Percentiles rank a stretch among this genome's conserved stretches.
phyloP scores from a whole-genome alignment of 495 filamentous ascomycete genomes.

The Penicillium alfredii region DNA sequence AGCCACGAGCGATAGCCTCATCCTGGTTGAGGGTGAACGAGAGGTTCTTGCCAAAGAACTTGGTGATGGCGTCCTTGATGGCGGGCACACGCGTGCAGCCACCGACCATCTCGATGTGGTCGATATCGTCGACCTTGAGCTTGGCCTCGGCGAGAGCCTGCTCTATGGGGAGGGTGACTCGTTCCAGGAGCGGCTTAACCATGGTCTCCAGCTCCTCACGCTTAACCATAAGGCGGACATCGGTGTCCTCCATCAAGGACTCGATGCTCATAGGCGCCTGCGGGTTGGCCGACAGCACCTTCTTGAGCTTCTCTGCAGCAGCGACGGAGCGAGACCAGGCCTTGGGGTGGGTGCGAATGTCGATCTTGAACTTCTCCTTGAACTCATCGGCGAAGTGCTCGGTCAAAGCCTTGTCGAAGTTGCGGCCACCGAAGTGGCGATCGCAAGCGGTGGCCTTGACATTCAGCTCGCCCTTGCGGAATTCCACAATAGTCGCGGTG shows the following conservation, averaged over 20 bases:
- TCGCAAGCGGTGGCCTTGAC: conserved; percentile 93
- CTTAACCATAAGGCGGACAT: conserved; percentile 84
- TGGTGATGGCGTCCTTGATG: conserved; percentile 82
- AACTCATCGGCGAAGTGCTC: conserved; percentile 95
- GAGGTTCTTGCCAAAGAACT: conserved; percentile 85
- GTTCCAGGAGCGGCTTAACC: conserved; percentile 75
- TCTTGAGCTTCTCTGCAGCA: conserved; percentile 96
- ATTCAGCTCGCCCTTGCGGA: conserved; percentile 91
- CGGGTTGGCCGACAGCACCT: conserved; percentile 94
- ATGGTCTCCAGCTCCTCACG: conserved; percentile 92
- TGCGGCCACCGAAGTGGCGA: conserved; percentile 93
- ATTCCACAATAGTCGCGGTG: conserved; percentile 89
- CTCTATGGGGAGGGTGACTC: conserved; percentile 69
- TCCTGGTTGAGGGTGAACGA: conserved; percentile 99
- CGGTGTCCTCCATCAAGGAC: conserved; percentile 96
- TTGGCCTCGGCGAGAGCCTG: conserved; percentile 88
- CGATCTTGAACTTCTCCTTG: conserved; percentile 85
- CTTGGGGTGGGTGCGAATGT: conserved; percentile 84
- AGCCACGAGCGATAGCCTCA: conserved; percentile 92
- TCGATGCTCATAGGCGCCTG: conserved; percentile 95
- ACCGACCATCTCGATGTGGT: conserved; percentile 88
- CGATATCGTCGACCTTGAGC: conserved; percentile 85
- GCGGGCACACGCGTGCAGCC: conserved; percentile 91
- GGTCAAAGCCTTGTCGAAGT: conserved; percentile 91
- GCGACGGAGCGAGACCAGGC: conserved; percentile 78